Percentiles rank a stretch among this genome's conserved stretches.
Conservation (phyloP, 768 basidiomycete genomes). For the Suillus tomentosus region DNA sequence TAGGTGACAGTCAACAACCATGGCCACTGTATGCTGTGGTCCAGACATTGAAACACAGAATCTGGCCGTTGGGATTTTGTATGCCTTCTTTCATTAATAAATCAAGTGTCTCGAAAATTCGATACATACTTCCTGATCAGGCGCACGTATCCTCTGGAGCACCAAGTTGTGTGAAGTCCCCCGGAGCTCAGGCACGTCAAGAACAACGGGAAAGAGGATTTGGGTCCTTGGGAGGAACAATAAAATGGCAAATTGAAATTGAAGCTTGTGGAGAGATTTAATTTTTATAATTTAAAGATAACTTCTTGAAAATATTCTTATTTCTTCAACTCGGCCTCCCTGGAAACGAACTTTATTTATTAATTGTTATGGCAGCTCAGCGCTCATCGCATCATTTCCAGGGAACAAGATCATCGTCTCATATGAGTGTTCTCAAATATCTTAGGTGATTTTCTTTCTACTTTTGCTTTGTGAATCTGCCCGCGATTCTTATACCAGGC, state of each 20-base stretch:
- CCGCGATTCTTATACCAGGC: neutral
- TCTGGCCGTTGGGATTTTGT: neutral
- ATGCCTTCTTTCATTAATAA: neutral
- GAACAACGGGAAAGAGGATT: neutral
- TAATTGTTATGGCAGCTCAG: neutral
- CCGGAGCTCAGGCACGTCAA: neutral
- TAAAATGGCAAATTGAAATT: too few species aligned
- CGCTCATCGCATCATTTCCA: neutral
- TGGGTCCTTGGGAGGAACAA: too few species aligned
- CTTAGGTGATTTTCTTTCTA: neutral
- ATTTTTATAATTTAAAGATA: neutral
- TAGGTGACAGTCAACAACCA: neutral
- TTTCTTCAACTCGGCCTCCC: neutral
- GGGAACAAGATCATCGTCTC: neutral
- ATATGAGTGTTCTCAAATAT: neutral
- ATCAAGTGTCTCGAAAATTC: neutral
- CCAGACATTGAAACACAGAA: neutral
- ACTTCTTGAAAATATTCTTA: neutral
- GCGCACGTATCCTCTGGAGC: neutral
- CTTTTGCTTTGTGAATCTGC: neutral
- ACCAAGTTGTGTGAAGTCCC: neutral
- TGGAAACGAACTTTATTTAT: conserved; percentile 4
- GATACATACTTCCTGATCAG: neutral
- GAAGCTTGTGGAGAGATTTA: neutral
- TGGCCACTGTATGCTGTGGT: neutral